Evolutionary conservation across 192 early-diverging fungal genomes (phyloP), one percentile per base, ranked within the genome.

Genomic region (Umbelopsis sp.): DNA sequence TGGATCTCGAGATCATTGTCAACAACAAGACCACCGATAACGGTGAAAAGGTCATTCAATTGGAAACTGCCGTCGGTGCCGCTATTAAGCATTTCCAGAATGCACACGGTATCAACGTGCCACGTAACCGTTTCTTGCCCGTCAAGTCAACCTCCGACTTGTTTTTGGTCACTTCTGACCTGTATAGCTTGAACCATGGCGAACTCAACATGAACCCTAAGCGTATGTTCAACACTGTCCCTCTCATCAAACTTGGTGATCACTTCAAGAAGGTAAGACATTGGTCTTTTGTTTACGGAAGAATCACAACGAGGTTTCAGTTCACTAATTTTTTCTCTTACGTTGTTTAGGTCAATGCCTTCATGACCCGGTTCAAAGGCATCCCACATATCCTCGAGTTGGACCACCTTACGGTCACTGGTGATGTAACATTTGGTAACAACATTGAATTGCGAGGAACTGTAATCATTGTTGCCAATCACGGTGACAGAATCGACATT

Each of bases 51-150:
- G 94, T 98, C 2, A 92, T 99, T 58, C 98, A 99, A 84, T 86
- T 99, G 18, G 98, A 99, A 83, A 99, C 98, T 11, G 98, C 98
- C 46, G 98, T 98, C 33, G 98, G 98, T 80, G 97, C 98, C 3
- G 96, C 92, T 49, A 99, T 98, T 84, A 97, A 98, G 85, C 95
- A 98, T 84, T 99, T 99, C 78, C 83, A 89, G 18, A 90, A 89
- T 46, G 93, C 95, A 11, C 95, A 96, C 68, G 98, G 98, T 70
- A 86, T 99, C 77, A 99, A 99, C 74, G 98, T 99, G n/a, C 97
- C 97, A 10, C 91, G 98, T 66, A 90, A 83, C 73, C 93, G 98
- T 68, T 99, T 99, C 88, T 85, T 99, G 82, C 98, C 98, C 46
- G 98, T 99, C 69, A 99, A 99, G 81, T 95, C 93, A 67, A 97